Conservation (phyloP, 495 filamentous ascomycete genomes). For the Annulohypoxylon maeteangense region DNA sequence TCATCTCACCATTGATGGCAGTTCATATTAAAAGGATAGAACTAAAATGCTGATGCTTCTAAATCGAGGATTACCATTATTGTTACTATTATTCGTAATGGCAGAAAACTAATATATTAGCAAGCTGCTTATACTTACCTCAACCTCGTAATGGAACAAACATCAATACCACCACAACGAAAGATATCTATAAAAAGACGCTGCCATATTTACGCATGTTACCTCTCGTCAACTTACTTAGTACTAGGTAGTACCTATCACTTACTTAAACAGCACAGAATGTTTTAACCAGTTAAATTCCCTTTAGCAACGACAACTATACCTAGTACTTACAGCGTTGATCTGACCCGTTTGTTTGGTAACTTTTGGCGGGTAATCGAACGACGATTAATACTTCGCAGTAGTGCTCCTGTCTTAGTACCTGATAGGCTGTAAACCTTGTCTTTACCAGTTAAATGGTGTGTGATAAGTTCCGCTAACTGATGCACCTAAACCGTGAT, state of each 20-base stretch:
- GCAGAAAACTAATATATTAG: background rate
- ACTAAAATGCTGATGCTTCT: no score
- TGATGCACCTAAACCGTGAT: background rate
- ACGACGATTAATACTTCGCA: constrained; percentile 8
- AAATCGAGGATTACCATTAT: no score
- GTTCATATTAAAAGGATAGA: background rate
- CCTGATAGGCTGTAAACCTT: background rate
- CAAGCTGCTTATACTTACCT: background rate
- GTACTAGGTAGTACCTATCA: background rate
- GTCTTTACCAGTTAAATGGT: background rate
- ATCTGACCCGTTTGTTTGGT: constrained; percentile 28
- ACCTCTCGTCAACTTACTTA: no score
- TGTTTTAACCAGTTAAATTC: background rate
- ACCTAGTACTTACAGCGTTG: background rate
- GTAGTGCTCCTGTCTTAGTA: constrained; percentile 1
- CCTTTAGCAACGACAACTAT: background rate
- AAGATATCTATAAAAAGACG: no score
- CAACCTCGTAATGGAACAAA: background rate
- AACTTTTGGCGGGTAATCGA: constrained; percentile 25
- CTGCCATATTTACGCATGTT: background rate
- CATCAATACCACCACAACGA: no score
- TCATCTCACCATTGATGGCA: background rate
- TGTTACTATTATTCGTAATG: no score
- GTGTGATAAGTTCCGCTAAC: background rate
- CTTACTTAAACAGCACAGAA: background rate